phyloP scores from a whole-genome alignment of 345 rosid genomes.

The Laguncularia racemosa region DNA sequence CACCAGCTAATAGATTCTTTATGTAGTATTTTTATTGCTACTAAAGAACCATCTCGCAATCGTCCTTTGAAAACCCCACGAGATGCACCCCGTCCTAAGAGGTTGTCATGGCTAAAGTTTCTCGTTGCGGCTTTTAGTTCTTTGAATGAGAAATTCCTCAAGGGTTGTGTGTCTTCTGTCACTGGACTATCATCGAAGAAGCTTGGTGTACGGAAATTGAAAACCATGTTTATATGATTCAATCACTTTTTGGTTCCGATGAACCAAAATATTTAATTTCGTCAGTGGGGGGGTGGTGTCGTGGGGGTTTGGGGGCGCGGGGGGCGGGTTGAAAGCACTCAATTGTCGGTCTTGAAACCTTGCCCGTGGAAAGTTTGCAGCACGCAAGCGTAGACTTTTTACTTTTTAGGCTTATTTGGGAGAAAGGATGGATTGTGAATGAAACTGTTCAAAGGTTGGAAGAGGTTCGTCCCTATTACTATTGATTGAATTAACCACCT shows the following conservation, averaged over 20 bases:
- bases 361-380: no score
- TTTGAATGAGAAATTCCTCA: constrained; percentile 1
- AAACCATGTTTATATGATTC: constrained; percentile 1
- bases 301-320: no score
- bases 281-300: no score
- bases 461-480: no score
- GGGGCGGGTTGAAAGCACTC: no score
- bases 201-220: constrained; percentile 1
- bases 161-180: not conserved
- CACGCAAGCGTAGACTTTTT: no score
- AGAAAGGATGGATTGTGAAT: no score
- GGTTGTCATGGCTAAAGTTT: constrained; percentile 3
- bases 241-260: not conserved
- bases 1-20: not conserved
- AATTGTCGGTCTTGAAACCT: no score
- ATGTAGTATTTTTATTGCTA: not conserved
- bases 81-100: not conserved
- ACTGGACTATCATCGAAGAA: not conserved
- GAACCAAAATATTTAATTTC: no score
- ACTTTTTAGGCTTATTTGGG: not conserved
- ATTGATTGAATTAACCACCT: no score
- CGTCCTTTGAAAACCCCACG: not conserved
- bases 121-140: constrained; percentile 2
- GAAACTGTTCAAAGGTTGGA: no score
- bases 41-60: constrained; percentile 1